Conservation (phyloP, 164 flowering plant genomes). For the Stephania japonica region DNA sequence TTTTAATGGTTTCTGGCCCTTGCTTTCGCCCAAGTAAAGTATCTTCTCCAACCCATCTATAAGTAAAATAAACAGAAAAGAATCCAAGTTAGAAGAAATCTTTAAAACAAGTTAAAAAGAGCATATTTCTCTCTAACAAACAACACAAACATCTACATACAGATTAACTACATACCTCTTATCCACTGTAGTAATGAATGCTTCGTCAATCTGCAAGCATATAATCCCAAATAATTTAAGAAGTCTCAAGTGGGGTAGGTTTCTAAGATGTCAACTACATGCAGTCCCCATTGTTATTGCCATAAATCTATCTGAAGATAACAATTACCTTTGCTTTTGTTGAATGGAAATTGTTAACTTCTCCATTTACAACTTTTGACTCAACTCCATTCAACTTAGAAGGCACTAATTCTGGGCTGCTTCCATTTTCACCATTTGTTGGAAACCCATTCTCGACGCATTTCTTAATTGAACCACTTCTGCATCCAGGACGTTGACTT, state of each 20-base stretch:
- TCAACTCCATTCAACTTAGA: constrained; percentile 8
- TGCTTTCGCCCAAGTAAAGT: constrained; percentile 18
- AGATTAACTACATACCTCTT: constrained; percentile 24
- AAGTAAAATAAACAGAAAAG: constrained; percentile 25
- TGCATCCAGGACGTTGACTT: constrained; percentile 15
- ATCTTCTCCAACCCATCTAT: constrained; percentile 44
- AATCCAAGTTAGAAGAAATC: constrained; percentile 17
- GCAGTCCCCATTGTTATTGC: neutral
- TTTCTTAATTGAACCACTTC: constrained; percentile 22
- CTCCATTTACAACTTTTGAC: constrained; percentile 19
- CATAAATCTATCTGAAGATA: neutral
- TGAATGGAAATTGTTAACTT: constrained; percentile 13
- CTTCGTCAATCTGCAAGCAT: constrained; percentile 29
- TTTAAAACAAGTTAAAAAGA: neutral
- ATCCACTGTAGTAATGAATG: constrained; percentile 11
- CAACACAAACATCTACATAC: neutral
- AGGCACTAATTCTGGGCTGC: constrained; percentile 1
- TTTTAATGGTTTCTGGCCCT: constrained; percentile 18
- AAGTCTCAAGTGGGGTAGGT: neutral
- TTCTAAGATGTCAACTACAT: neutral
- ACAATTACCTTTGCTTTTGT: constrained; percentile 20
- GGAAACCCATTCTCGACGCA: constrained; percentile 7
- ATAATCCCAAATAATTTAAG: neutral
- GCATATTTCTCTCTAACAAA: neutral
- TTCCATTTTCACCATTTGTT: constrained; percentile 12